Evolutionary conservation across 2,329 filamentous ascomycete species (phyloP).

Genomic region (Aspergillus calidoustus): DNA sequence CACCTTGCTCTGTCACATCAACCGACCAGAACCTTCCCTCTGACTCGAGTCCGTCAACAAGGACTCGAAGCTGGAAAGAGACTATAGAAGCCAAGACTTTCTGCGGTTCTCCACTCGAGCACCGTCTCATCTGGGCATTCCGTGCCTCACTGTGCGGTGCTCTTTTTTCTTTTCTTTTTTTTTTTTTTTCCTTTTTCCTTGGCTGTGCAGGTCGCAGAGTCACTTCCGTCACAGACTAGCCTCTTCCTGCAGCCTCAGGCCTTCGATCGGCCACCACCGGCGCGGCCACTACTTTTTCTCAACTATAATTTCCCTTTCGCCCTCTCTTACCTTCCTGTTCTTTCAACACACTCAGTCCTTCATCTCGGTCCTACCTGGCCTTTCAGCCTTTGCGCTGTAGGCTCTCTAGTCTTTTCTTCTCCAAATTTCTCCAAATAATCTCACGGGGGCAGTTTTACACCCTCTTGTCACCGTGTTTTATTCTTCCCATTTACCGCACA

Average conservation of each 20-base stretch:
- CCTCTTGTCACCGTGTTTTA: slow-evolving; percentile 28
- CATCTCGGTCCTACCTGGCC: slow-evolving; percentile 20
- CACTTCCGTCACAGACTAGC: slow-evolving; percentile 28
- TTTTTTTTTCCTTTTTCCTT: slow-evolving; percentile 13
- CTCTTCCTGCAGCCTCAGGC: slow-evolving; percentile 28
- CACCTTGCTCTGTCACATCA: neutral
- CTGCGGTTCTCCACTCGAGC: slow-evolving; percentile 25
- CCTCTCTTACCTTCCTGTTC: slow-evolving; percentile 14
- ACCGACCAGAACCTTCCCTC: slow-evolving; percentile 11
- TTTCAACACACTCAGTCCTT: slow-evolving; percentile 12
- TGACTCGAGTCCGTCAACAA: slow-evolving; percentile 8
- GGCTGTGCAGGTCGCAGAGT: slow-evolving; percentile 18
- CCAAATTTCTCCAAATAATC: slow-evolving; percentile 19
- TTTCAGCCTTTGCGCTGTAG: slow-evolving; percentile 35
- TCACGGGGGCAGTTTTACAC: slow-evolving; percentile 30
- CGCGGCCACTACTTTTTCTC: slow-evolving; percentile 25
- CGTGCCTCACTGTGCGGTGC: slow-evolving; percentile 24
- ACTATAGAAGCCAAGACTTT: slow-evolving; percentile 23
- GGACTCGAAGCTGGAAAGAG: slow-evolving; percentile 10
- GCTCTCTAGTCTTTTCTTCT: slow-evolving; percentile 14
- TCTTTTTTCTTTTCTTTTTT: slow-evolving; percentile 14
- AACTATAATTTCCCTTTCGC: slow-evolving; percentile 18
- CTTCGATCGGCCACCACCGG: slow-evolving; percentile 23
- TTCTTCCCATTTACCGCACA: slow-evolving; percentile 38
- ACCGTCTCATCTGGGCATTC: slow-evolving; percentile 31